Percentiles rank a stretch among this genome's conserved stretches.
phyloP scores from a whole-genome alignment of 1,284 basidiomycete species.

The Rhodotorula sp. region DNA sequence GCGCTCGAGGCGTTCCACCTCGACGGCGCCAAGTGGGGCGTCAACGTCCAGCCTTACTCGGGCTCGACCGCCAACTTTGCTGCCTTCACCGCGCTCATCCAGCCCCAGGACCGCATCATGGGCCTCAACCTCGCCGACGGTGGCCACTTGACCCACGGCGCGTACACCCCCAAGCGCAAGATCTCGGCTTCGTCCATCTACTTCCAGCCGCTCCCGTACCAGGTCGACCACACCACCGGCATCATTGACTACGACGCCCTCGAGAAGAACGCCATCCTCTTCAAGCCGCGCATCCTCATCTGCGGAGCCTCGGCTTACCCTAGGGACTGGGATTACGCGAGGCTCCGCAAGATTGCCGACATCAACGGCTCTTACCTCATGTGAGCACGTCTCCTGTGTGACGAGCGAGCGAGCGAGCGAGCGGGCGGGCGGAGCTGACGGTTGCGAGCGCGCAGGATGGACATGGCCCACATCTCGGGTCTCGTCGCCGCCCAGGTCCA shows the following conservation, averaged over 20 bases:
- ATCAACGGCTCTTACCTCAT: slow-evolving; percentile 78
- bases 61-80: slow-evolving; percentile 86
- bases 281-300: slow-evolving; percentile 94
- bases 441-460: slow-evolving; percentile 60
- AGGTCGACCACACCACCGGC: slow-evolving; percentile 77
- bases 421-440: slow-evolving; percentile 48
- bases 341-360: slow-evolving; percentile 78
- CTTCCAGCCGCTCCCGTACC: slow-evolving; percentile 98
- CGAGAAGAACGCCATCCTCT: slow-evolving; percentile 84
- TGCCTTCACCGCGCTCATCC: slow-evolving; percentile 90
- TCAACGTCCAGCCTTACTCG: slow-evolving; percentile 95
- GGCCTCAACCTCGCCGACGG: slow-evolving; percentile 98
- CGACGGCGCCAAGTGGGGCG: slow-evolving; percentile 78
- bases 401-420: slow-evolving; percentile 6
- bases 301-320: slow-evolving; percentile 99
- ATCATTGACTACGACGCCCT: slow-evolving; percentile 87
- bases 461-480: slow-evolving; percentile 97
- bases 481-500: slow-evolving; percentile 91
- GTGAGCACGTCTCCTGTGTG: slow-evolving; percentile 5
- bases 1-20: slow-evolving; percentile 96
- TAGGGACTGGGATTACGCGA: slow-evolving; percentile 92
- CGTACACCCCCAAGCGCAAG: slow-evolving; percentile 71
- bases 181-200: slow-evolving; percentile 99
- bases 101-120: slow-evolving; percentile 98
- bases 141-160: slow-evolving; percentile 67